Percentiles rank a stretch among this genome's conserved stretches.
Conservation (phyloP, 306 rosid species). For the Citrullus amarus region DNA sequence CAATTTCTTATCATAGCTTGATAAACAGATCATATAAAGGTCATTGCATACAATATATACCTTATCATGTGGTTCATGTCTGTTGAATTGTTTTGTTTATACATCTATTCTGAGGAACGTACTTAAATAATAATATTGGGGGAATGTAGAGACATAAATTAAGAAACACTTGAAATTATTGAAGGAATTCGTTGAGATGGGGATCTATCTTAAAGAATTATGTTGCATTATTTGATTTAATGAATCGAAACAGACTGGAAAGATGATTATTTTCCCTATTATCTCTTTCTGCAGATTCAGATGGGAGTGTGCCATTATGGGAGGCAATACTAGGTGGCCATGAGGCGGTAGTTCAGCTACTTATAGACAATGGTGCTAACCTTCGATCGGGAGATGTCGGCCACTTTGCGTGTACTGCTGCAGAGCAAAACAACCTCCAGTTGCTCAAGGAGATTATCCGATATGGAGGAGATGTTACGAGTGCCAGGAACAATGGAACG, state of each 20-base stretch:
- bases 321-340: slow-evolving; percentile 62
- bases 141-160: background rate
- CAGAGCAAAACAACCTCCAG: slow-evolving; percentile 43
- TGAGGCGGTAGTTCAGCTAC: slow-evolving; percentile 33
- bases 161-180: background rate
- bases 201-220: background rate
- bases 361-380: slow-evolving; percentile 53
- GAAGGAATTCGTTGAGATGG: background rate
- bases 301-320: slow-evolving; percentile 74
- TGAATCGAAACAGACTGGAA: background rate
- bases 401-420: slow-evolving; percentile 51
- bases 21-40: background rate
- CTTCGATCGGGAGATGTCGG: slow-evolving; percentile 46
- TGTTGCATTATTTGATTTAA: background rate
- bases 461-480: slow-evolving; percentile 53
- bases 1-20: slow-evolving; percentile 6
- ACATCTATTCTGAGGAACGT: background rate
- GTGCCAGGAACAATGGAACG: slow-evolving; percentile 26
- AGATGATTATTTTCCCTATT: background rate
- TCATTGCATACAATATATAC: background rate
- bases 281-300: slow-evolving; percentile 36
- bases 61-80: slow-evolving; percentile 2
- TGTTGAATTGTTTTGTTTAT: background rate
- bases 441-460: slow-evolving; percentile 42
- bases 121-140: background rate